Evolutionary conservation across 306 rosid species (phyloP), one percentile per base, ranked within the genome.

Genomic region (Erythrophleum fordii): DNA sequence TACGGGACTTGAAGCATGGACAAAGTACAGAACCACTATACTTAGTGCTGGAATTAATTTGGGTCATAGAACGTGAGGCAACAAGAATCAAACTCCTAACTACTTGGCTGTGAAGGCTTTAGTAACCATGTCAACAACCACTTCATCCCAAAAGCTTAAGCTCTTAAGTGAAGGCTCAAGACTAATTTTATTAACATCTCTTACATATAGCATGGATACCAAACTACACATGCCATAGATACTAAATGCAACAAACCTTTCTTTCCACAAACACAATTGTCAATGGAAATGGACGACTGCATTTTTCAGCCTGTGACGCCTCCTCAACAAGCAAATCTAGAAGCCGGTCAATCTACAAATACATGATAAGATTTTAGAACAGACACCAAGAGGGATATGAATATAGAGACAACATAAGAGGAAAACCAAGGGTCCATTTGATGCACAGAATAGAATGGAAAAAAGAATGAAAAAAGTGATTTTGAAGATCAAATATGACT

Each of bases 231-330:
- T 11, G 45, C 72, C 69, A 72, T 55, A 37, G n/a, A 52, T 48
- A 65, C 34, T 46, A 59, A 70, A 66, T 51, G 58, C 8, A 18
- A 20, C 28, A 60, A 85, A 93, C 97, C 96, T 93, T 93, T 83
- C 97, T 91, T 75, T 93, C 97, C 83, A 93, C 97, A 76, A 93
- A 93, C 14, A 93, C 97, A 66, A 93, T 93, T 48, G 96, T 93
- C 75, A 93, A 81, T 20, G 91, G 97, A 81, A 93, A 70, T 7
- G 93, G 90, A 80, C 87, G 94, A 48, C 94, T 92, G 62, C 85
- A 49, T 69, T 81, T 87, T 89, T 89, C 96, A 75, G 91, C 89
- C 78, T 86, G 91, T 62, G 92, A 85, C 72, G 93, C 89, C 83
- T 88, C 96, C 78, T 93, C 97, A 8, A 93, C 96, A 25, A 93